A percentile compares a stretch with the other conserved stretches of the same genome.
Conservation (phyloP, 768 basidiomycete genomes). For the Amanita brunnescens region DNA sequence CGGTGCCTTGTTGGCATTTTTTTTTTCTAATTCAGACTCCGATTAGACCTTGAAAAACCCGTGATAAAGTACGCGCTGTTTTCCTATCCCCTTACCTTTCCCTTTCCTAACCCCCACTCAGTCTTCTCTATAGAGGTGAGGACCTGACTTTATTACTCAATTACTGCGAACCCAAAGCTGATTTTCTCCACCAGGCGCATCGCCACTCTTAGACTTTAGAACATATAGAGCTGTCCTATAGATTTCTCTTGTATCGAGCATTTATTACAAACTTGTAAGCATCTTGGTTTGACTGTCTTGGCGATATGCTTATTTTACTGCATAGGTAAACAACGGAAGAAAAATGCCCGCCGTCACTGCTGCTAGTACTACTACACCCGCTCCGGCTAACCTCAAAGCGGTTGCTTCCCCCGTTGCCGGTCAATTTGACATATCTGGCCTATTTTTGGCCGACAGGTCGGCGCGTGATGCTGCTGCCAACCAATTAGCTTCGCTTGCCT, state of each 20-base stretch:
- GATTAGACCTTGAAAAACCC: not conserved
- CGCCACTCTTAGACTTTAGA: slow-evolving; percentile 6
- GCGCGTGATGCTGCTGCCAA: slow-evolving; percentile 64
- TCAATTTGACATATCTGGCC: slow-evolving; percentile 62
- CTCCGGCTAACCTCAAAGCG: slow-evolving; percentile 68
- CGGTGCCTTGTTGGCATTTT: slow-evolving; percentile 5
- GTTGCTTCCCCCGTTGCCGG: slow-evolving; percentile 42
- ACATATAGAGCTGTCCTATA: not conserved
- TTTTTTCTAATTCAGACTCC: slow-evolving; percentile 6
- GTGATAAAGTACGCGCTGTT: not conserved
- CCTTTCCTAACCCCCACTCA: slow-evolving; percentile 7
- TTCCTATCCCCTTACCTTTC: not conserved
- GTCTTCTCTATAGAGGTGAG: slow-evolving; percentile 9
- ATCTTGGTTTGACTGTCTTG: not conserved
- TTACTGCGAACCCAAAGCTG: not conserved
- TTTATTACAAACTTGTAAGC: not conserved
- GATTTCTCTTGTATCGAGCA: not conserved
- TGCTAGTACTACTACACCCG: slow-evolving; percentile 35
- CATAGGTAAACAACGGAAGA: slow-evolving; percentile 34
- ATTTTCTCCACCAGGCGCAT: not conserved
- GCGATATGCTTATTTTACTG: slow-evolving; percentile 5
- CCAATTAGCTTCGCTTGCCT: slow-evolving; percentile 59
- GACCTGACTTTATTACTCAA: not conserved
- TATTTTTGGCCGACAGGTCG: slow-evolving; percentile 83
- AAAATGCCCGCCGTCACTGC: slow-evolving; percentile 77